Base-by-base conservation (phyloP, 116 monocot genomes). In the Thalassia testudinum region DNA sequence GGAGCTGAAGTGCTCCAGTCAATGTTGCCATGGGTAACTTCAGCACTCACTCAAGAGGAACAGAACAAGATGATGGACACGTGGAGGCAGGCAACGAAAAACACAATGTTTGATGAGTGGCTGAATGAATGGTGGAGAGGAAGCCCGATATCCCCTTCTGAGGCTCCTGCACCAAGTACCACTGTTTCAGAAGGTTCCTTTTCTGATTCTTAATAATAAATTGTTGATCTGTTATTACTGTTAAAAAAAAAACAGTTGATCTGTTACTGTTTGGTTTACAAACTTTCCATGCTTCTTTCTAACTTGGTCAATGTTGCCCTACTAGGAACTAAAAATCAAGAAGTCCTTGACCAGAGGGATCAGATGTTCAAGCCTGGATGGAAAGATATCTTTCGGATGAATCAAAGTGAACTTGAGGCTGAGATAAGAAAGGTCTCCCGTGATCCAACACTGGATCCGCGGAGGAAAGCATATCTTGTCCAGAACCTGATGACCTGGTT, bases 401-500 rank as follows among this genome's bases (percentile, higher is more conserved):
- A 89, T 69, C 90, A 97, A 57, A 89, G 56, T 66, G 97, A 97
- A 64, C 89, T 97, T 25, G 97, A 97, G 60, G 69, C 80, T 14
- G 97, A 97, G 66, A 79, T 97, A 66, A 61, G 82, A 28, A 97
- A 89, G 63, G 90, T 97, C 56, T 86, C 90, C n/a, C 71, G 80
- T 40, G 99, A 90, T 65, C 71, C 78, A 30, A 78, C 86, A 23
- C 99, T 99, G 73, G 99, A 99, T 66, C 99, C 99, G 47, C 69
- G 99, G 20, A 82, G 90, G 57, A 99, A 90, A 58, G 90, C 99
- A 49, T 99, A 90, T 67, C 79, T 99, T 28, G 82, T 99, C 58
- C 99, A 99, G 70, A 99, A 90, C 62, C 86, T 99, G 24, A 86
- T 99, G 82, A 90, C 99, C 27, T 90, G 99, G 99, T 99, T 71